Percentiles rank a stretch among this genome's conserved stretches.
phyloP scores from a whole-genome alignment of 2,329 filamentous ascomycete genomes.

The Aspergillus sp. region DNA sequence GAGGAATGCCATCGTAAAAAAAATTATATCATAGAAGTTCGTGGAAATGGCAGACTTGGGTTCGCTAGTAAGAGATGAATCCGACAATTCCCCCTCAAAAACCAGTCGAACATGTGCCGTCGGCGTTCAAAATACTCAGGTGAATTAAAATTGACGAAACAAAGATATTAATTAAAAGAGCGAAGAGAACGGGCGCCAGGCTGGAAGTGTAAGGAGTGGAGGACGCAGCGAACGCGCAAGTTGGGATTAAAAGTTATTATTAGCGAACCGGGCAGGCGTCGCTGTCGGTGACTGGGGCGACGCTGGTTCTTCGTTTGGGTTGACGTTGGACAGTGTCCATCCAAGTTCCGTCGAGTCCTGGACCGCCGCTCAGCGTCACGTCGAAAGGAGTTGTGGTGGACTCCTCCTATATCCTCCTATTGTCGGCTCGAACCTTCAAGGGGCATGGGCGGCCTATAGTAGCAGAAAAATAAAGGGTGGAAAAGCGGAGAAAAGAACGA shows the following conservation, averaged over 20 bases:
- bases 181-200: slow-evolving; percentile 17
- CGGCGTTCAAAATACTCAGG: background rate
- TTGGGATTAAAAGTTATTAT: slow-evolving; percentile 11
- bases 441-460: slow-evolving; percentile 21
- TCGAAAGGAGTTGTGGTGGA: slow-evolving; percentile 1
- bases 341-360: slow-evolving; percentile 4
- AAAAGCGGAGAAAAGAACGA: slow-evolving; percentile 14
- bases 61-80: slow-evolving; percentile 11
- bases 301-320: slow-evolving; percentile 7
- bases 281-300: background rate
- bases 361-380: slow-evolving; percentile 16
- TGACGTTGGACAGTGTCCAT: slow-evolving; percentile 7
- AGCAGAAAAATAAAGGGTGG: slow-evolving; percentile 18
- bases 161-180: background rate
- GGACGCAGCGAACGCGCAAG: slow-evolving; percentile 9
- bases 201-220: slow-evolving; percentile 11
- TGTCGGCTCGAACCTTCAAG: slow-evolving; percentile 15
- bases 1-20: slow-evolving; percentile 69
- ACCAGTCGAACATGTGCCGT: background rate
- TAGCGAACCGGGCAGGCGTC: slow-evolving; percentile 5
- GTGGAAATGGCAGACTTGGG: slow-evolving; percentile 24
- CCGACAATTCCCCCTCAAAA: slow-evolving; percentile 1
- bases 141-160: slow-evolving; percentile 1
- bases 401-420: slow-evolving; percentile 18
- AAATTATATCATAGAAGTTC: slow-evolving; percentile 34